Percentiles rank a stretch among this genome's conserved stretches.
Evolutionary conservation across 164 flowering plant species (phyloP).

Genomic region (Hamamelis virginiana): DNA sequence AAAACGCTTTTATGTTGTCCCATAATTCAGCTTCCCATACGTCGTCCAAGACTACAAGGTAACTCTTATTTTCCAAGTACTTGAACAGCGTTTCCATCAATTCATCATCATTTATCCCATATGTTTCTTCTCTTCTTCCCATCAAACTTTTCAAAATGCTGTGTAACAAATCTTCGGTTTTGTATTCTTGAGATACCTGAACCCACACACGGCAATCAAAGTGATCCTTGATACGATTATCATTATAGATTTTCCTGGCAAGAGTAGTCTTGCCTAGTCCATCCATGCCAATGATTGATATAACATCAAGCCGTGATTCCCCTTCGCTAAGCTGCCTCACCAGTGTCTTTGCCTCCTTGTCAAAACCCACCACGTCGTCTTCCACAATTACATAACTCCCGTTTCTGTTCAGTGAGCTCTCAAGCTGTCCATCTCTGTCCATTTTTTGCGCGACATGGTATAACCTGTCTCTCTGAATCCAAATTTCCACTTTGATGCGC

Average conservation of each 20-base stretch:
- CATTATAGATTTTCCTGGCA: slow-evolving; percentile 14
- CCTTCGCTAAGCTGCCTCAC: background rate
- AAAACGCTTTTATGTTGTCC: background rate
- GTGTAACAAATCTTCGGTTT: background rate
- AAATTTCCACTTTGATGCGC: background rate
- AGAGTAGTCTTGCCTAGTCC: slow-evolving; percentile 29
- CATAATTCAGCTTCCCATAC: slow-evolving; percentile 4
- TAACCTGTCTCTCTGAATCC: background rate
- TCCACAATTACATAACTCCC: background rate
- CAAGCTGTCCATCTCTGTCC: background rate
- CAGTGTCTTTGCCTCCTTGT: background rate
- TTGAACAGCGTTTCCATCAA: background rate
- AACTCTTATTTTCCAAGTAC: background rate
- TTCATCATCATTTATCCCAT: background rate
- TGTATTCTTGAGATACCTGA: slow-evolving; percentile 5
- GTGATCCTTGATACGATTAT: background rate
- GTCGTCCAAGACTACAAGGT: slow-evolving; percentile 26
- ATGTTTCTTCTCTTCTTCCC: no score
- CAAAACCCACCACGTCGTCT: background rate
- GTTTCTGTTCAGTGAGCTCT: background rate
- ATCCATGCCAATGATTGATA: slow-evolving; percentile 24
- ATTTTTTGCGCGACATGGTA: no score
- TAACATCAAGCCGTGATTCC: background rate
- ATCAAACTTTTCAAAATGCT: background rate
- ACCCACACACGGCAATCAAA: slow-evolving; percentile 17